phyloP scores from a whole-genome alignment of 1,284 basidiomycete species.

The Baeospora myosura region DNA sequence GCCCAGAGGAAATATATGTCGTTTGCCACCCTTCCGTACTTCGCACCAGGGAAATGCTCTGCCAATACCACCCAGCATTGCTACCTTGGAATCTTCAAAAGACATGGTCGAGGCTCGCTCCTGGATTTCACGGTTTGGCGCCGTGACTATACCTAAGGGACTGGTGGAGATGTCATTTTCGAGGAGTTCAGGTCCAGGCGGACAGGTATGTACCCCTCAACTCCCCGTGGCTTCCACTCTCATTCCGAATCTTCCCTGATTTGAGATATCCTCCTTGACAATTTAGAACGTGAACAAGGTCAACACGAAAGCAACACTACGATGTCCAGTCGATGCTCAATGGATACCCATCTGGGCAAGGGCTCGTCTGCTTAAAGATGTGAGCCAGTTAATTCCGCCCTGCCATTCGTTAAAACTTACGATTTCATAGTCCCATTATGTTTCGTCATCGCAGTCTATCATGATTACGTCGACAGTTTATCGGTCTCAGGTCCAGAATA shows the following conservation, averaged over 20 bases:
- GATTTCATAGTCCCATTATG: slow-evolving; percentile 50
- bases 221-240: slow-evolving; percentile 1
- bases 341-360: slow-evolving; percentile 71
- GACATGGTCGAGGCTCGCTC: slow-evolving; percentile 38
- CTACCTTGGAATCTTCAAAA: slow-evolving; percentile 26
- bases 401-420: slow-evolving; percentile 2
- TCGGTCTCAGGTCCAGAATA: slow-evolving; percentile 70
- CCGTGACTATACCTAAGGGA: slow-evolving; percentile 34
- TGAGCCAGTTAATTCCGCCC: slow-evolving; percentile 19
- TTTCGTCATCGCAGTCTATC: slow-evolving; percentile 55
- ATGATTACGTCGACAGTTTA: slow-evolving; percentile 58
- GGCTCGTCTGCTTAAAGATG: slow-evolving; percentile 41
- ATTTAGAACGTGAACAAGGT: slow-evolving; percentile 77
- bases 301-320: slow-evolving; percentile 66
- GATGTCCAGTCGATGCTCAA: slow-evolving; percentile 43
- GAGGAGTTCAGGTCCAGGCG: slow-evolving; percentile 72
- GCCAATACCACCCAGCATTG: slow-evolving; percentile 29
- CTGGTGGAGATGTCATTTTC: slow-evolving; percentile 58
- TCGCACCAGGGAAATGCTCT: too few species aligned
- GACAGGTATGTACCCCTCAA: slow-evolving; percentile 46
- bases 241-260: too few species aligned
- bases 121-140: slow-evolving; percentile 47
- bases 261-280: too few species aligned
- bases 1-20: too few species aligned
- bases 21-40: too few species aligned